Base-by-base conservation (phyloP, 352 stramenopile genomes). In the Hyaloperonospora brassicae region DNA sequence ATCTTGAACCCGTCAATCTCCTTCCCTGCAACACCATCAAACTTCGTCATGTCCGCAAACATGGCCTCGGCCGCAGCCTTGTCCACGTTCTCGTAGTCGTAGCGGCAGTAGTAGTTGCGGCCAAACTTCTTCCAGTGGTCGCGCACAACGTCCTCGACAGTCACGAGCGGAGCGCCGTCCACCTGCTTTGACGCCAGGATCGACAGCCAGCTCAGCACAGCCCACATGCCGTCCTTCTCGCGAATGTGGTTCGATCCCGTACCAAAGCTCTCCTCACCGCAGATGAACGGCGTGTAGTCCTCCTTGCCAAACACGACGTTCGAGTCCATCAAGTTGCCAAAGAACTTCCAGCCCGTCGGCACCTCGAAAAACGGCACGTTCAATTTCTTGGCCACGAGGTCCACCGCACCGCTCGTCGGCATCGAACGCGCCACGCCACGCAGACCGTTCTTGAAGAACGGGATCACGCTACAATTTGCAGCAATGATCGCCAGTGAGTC, bases 321-420 rank as follows among this genome's bases (percentile, higher is more conserved):
- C 12, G 93, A 98, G 73, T 98, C 94, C 97, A 99, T 99, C 24
- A 99, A 75, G 77, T 99, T 99, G 35, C 96, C 97, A 65, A 99
- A 99, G 75, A 98, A 99, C 79, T 99, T 99, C 97, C 97, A 99
- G 47, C 97, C 97, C 27, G 97, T 99, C 17, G 97, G 97, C 35
- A 98, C 98, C 55, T 98, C 95, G 68, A 98, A 99, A 50, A 94
- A 89, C 13, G 86, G 80, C 56, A 99, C 96, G 45, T 84, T 84
- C 40, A 98, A 73, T 64, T 95, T 95, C 70, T 96, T 84, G 6
- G 95, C 96, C 35, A 99, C 97, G 17, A 97, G 81, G 76, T 99
- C 97, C 24, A 99, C 83, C 25, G 97, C 97, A 34, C 88, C 94
- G 40, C 89, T 98, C 23, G 95, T 99, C 14, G 96, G 96, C 97